Evolutionary conservation across 441 rosid genomes (phyloP).

Genomic region (Syzygium syzygioides): DNA sequence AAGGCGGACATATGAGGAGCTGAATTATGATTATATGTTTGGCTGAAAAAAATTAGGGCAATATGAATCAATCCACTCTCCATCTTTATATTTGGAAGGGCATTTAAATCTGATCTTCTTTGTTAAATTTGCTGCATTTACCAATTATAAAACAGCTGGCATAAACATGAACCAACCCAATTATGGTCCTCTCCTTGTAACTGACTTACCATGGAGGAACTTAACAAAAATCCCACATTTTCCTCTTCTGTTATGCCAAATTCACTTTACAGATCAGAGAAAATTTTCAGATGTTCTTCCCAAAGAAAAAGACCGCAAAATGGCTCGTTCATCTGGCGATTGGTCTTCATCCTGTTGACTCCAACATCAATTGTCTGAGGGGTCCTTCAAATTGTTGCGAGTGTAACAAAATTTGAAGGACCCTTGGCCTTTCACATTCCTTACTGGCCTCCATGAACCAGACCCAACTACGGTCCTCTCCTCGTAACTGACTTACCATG

Average conservation of each 20-base stretch:
- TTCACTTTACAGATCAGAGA: not conserved
- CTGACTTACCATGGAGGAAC: not conserved
- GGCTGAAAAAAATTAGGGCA: not conserved
- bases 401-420: slow-evolving; percentile 13
- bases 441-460: not conserved
- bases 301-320: not conserved
- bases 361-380: not conserved
- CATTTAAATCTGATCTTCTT: not conserved
- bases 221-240: not conserved
- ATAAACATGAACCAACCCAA: not conserved
- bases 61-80: not conserved
- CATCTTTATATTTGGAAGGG: not conserved
- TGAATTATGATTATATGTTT: not conserved
- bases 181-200: not conserved
- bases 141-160: not conserved
- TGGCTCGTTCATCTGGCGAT: not conserved
- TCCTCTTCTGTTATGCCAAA: not conserved
- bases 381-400: slow-evolving; percentile 23
- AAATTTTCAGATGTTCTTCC: not conserved
- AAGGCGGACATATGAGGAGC: not conserved
- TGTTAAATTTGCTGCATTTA: not conserved
- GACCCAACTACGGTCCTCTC: not conserved
- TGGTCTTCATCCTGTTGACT: not conserved
- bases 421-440: slow-evolving; percentile 12
- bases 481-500: not conserved